Evolutionary conservation across 1,284 basidiomycete species (phyloP).

Genomic region (Pseudozyma sp.): DNA sequence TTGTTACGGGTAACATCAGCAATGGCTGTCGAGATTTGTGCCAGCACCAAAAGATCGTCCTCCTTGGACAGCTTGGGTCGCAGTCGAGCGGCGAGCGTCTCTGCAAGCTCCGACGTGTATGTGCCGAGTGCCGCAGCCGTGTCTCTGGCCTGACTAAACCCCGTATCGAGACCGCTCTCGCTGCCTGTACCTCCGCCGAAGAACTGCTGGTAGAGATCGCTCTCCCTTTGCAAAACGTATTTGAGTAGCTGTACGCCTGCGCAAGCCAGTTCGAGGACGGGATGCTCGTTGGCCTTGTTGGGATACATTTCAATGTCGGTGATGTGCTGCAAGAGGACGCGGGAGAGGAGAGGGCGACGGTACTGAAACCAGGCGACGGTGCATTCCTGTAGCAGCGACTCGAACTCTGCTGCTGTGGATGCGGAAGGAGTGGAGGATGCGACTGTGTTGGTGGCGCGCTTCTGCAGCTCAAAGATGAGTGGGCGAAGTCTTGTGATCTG

Average conservation of each 20-base stretch:
- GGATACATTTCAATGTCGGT: constrained; percentile 31
- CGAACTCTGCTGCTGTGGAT: constrained; percentile 49
- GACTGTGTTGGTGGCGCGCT: constrained; percentile 17
- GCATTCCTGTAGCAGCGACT: constrained; percentile 52
- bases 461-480: constrained; percentile 48
- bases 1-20: constrained; percentile 7
- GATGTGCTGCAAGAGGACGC: constrained; percentile 31
- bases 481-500: constrained; percentile 41
- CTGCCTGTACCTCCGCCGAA: constrained; percentile 7
- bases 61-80: constrained; percentile 29
- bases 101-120: constrained; percentile 30
- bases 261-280: constrained; percentile 13
- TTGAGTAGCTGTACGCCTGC: constrained; percentile 6
- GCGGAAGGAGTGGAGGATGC: constrained; percentile 10
- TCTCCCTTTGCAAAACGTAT: constrained; percentile 22
- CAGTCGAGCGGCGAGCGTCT: constrained; percentile 20
- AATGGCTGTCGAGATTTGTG: constrained; percentile 11
- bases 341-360: constrained; percentile 37
- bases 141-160: not conserved
- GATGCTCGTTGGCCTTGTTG: not conserved
- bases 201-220: constrained; percentile 32
- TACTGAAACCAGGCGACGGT: constrained; percentile 48
- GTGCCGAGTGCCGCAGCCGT: constrained; percentile 10
- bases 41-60: constrained; percentile 23
- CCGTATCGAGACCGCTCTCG: not conserved